Conservation (phyloP, 306 rosid species). For the Corylus heterophylla region DNA sequence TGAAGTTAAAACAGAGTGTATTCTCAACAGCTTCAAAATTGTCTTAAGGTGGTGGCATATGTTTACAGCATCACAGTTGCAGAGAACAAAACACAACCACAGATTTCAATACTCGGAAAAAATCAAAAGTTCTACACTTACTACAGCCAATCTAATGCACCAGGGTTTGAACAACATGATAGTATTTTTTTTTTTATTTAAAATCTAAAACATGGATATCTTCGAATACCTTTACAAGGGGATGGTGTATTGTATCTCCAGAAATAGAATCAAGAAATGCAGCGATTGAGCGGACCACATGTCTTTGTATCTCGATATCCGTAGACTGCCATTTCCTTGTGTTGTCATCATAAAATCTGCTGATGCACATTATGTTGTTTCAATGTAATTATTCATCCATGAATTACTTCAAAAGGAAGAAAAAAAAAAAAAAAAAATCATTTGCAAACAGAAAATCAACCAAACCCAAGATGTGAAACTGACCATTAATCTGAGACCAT, state of each 20-base stretch:
- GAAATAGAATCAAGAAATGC: conserved; percentile 71
- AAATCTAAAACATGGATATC: not conserved
- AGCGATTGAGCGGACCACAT: conserved; percentile 54
- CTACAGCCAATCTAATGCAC: not conserved
- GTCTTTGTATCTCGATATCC: conserved; percentile 80
- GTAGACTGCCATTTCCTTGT: conserved; percentile 61
- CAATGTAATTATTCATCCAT: not conserved
- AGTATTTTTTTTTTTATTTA: not conserved
- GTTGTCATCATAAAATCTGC: conserved; percentile 51
- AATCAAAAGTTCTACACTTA: conserved; percentile 14
- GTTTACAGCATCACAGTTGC: not conserved
- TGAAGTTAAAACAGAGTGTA: not conserved
- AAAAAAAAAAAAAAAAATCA: not conserved
- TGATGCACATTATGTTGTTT: not conserved
- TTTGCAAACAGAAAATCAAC: not conserved
- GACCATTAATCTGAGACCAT: not conserved
- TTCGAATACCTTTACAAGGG: conserved; percentile 57
- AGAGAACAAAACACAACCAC: not conserved
- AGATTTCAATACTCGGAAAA: conserved; percentile 12
- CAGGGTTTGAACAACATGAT: not conserved
- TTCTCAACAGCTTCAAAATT: not conserved
- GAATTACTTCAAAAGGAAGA: not conserved
- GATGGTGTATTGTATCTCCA: conserved; percentile 38
- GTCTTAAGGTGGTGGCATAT: not conserved
- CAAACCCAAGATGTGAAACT: not conserved